Percentiles rank a stretch among this genome's conserved stretches.
Evolutionary conservation across 2,329 filamentous ascomycete species (phyloP).

Genomic region (Bipolaris cookei): DNA sequence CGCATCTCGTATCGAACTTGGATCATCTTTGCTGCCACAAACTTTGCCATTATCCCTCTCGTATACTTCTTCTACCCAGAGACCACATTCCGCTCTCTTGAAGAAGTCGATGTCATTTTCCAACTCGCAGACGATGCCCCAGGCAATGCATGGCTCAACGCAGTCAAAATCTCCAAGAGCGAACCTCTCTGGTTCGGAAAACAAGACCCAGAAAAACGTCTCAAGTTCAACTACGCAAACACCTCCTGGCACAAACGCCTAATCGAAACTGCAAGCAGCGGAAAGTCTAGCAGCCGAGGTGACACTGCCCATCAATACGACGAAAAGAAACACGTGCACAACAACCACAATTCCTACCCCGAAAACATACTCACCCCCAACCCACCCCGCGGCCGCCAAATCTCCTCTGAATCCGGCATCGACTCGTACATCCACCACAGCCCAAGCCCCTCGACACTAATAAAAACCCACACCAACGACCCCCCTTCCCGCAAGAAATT

Average conservation of each 20-base stretch:
- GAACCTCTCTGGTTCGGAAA: constrained; percentile 65
- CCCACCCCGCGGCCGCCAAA: background rate
- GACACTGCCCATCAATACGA: constrained; percentile 15
- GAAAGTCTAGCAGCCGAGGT: constrained; percentile 22
- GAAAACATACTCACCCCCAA: background rate
- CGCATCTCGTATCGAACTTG: constrained; percentile 63
- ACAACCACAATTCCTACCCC: constrained; percentile 5
- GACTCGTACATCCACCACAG: constrained; percentile 12
- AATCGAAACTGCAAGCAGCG: constrained; percentile 22
- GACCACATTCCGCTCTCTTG: constrained; percentile 62
- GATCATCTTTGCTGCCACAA: constrained; percentile 62
- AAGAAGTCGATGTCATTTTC: constrained; percentile 74
- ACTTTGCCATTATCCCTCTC: constrained; percentile 60
- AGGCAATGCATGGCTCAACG: constrained; percentile 55
- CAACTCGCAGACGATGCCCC: constrained; percentile 56
- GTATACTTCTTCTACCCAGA: constrained; percentile 67
- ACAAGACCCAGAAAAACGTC: constrained; percentile 53
- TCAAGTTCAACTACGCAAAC: constrained; percentile 57
- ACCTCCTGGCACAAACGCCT: constrained; percentile 36
- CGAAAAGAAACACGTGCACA: constrained; percentile 5
- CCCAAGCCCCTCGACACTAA: constrained; percentile 11
- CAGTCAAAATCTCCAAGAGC: constrained; percentile 57
- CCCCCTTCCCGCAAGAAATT: constrained; percentile 4
- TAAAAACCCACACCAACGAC: constrained; percentile 12
- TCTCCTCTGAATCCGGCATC: constrained; percentile 18